Conservation (phyloP, 1,139 yeast species). For the Candida pseudoviswanathii region DNA sequence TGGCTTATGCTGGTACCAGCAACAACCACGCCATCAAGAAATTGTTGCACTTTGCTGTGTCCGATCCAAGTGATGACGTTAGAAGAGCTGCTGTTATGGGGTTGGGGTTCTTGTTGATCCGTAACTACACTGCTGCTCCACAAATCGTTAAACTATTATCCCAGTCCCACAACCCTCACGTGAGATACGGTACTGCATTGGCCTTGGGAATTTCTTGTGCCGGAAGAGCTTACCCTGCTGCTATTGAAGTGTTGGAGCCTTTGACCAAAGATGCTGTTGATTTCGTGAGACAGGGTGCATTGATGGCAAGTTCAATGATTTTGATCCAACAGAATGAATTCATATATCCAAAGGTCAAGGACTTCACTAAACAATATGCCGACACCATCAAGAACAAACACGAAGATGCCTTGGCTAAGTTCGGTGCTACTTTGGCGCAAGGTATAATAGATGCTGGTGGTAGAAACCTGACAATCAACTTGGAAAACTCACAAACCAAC, state of each 20-base stretch:
- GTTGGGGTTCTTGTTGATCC: constrained; percentile 87
- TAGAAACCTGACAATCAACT: constrained; percentile 90
- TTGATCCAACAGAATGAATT: constrained; percentile 92
- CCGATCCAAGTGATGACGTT: constrained; percentile 95
- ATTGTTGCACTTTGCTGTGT: constrained; percentile 88
- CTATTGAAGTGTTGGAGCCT: constrained; percentile 90
- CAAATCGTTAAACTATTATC: constrained; percentile 90
- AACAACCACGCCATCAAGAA: constrained; percentile 84
- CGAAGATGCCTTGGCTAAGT: constrained; percentile 95
- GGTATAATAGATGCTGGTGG: constrained; percentile 99
- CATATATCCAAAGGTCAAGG: constrained; percentile 76
- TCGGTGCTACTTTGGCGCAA: constrained; percentile 96
- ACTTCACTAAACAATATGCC: constrained; percentile 72
- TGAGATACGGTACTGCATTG: constrained; percentile 96
- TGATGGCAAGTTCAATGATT: constrained; percentile 90
- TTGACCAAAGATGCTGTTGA: constrained; percentile 93
- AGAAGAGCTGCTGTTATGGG: constrained; percentile 95
- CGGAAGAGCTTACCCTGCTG: constrained; percentile 86
- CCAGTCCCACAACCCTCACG: constrained; percentile 97
- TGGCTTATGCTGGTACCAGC: constrained; percentile 97
- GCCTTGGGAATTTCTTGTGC: constrained; percentile 98
- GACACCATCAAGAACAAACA: constrained; percentile 82
- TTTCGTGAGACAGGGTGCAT: constrained; percentile 97
- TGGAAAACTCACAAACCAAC: constrained; percentile 89
- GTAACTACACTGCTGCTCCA: constrained; percentile 93